Conservation (phyloP, 257 asterid genomes). For the Lavandula angustifolia region DNA sequence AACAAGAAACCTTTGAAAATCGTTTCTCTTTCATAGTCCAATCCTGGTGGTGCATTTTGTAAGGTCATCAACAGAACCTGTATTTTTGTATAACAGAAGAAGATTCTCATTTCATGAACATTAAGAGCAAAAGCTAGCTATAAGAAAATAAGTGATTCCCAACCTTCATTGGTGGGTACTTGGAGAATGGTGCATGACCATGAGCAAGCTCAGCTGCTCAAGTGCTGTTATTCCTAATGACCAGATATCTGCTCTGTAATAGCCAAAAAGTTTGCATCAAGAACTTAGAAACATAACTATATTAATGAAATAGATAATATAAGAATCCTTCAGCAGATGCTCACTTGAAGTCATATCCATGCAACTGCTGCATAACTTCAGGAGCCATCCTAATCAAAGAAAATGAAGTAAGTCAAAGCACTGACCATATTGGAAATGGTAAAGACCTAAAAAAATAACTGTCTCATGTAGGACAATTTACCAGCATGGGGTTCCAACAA, state of each 20-base stretch:
- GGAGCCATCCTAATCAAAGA: conserved; percentile 91
- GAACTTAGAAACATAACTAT: conserved; percentile 27
- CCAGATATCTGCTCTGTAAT: conserved; percentile 98
- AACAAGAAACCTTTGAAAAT: conserved; percentile 82
- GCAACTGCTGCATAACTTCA: conserved; percentile 98
- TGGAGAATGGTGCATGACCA: conserved; percentile 98
- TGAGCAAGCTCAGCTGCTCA: conserved; percentile 99
- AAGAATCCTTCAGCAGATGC: conserved; percentile 32
- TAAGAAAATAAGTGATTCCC: conserved; percentile 21
- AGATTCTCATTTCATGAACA: conserved; percentile 27
- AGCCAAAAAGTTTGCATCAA: conserved; percentile 35
- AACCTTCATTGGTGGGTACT: conserved; percentile 99
- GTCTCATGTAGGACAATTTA: conserved; percentile 35
- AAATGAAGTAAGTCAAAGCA: conserved; percentile 26
- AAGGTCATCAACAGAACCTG: conserved; percentile 98
- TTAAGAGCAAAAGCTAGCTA: conserved; percentile 24
- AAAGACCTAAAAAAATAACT: conserved; percentile 3
- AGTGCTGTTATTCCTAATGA: conserved; percentile 98
- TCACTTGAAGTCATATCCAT: conserved; percentile 98
- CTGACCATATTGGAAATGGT: neutral
- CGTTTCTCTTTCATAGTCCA: conserved; percentile 96
- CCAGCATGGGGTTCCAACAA: conserved; percentile 99
- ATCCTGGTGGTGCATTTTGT: conserved; percentile 99
- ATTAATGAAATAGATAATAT: conserved; percentile 12
- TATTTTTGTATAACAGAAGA: conserved; percentile 36